A percentile compares a stretch with the other conserved stretches of the same genome.
Evolutionary conservation across 768 basidiomycete genomes (phyloP).

Genomic region (Leccinellum luteum): DNA sequence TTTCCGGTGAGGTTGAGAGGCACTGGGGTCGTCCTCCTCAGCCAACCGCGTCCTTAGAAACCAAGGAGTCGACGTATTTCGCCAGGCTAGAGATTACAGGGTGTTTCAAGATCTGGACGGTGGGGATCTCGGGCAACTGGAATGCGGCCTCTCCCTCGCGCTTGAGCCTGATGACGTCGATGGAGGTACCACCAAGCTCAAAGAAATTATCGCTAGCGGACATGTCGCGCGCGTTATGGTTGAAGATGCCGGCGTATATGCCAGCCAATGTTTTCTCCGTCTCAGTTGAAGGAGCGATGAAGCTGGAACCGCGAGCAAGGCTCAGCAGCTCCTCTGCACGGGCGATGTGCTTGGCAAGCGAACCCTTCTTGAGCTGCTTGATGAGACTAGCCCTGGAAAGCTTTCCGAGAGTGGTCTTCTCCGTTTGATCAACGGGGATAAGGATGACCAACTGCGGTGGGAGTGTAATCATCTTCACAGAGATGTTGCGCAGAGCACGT

Average conservation of each 20-base stretch:
- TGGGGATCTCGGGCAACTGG: slow-evolving; percentile 31
- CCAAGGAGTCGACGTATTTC: slow-evolving; percentile 30
- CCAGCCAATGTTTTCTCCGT: slow-evolving; percentile 30
- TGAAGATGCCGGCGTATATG: slow-evolving; percentile 33
- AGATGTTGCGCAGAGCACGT: slow-evolving; percentile 29
- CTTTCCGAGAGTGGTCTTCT: slow-evolving; percentile 43
- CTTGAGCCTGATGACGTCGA: slow-evolving; percentile 34
- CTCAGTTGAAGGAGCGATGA: slow-evolving; percentile 18
- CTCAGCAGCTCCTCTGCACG: slow-evolving; percentile 2
- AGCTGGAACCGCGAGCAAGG: slow-evolving; percentile 22
- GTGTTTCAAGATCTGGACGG: slow-evolving; percentile 39
- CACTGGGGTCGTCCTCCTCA: background rate
- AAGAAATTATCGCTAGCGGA: slow-evolving; percentile 28
- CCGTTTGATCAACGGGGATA: slow-evolving; percentile 36
- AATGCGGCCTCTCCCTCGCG: slow-evolving; percentile 28
- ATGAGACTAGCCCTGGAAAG: slow-evolving; percentile 36
- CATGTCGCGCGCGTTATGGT: slow-evolving; percentile 19
- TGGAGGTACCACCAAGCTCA: slow-evolving; percentile 32
- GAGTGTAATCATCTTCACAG: slow-evolving; percentile 28
- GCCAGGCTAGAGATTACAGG: slow-evolving; percentile 29
- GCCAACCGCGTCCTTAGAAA: slow-evolving; percentile 11
- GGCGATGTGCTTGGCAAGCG: background rate
- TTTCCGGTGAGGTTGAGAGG: background rate
- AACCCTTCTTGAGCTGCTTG: background rate
- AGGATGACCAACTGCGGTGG: slow-evolving; percentile 39